Evolutionary conservation across 2,329 filamentous ascomycete species (phyloP).

Genomic region (Dactylonectria macrodidyma): DNA sequence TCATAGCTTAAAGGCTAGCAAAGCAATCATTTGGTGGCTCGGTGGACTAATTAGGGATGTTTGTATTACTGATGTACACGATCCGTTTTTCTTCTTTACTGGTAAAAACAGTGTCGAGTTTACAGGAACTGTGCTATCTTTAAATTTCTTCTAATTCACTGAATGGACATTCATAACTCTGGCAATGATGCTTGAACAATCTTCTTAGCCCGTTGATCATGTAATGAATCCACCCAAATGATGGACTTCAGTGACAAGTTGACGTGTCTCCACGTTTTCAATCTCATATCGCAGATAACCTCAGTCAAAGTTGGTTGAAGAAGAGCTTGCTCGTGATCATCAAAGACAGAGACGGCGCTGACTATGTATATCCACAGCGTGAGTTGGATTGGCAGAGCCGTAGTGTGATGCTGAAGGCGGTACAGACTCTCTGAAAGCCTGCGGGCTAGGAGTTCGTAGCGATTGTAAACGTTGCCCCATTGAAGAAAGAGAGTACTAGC

Average conservation of each 20-base stretch:
- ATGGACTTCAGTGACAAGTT: neutral
- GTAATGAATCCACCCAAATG: neutral
- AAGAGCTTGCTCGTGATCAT: neutral
- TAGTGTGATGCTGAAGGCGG: too few species aligned
- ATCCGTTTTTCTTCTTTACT: too few species aligned
- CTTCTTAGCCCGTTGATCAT: neutral
- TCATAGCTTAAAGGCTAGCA: too few species aligned
- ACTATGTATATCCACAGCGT: slow-evolving; percentile 12
- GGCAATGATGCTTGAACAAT: neutral
- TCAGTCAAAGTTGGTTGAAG: neutral
- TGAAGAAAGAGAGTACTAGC: slow-evolving; percentile 15
- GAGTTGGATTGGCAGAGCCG: neutral
- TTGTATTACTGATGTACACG: too few species aligned
- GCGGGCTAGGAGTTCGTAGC: neutral
- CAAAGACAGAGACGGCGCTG: neutral
- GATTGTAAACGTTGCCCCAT: neutral
- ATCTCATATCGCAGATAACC: neutral
- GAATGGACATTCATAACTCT: neutral
- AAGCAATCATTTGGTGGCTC: too few species aligned
- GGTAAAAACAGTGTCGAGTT: too few species aligned
- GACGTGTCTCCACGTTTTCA: neutral
- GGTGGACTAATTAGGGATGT: too few species aligned
- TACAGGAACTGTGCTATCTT: too few species aligned
- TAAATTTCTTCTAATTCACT: too few species aligned
- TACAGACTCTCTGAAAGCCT: neutral